phyloP scores from a whole-genome alignment of 352 stramenopile genomes.

The Stramenopiles sp. region DNA sequence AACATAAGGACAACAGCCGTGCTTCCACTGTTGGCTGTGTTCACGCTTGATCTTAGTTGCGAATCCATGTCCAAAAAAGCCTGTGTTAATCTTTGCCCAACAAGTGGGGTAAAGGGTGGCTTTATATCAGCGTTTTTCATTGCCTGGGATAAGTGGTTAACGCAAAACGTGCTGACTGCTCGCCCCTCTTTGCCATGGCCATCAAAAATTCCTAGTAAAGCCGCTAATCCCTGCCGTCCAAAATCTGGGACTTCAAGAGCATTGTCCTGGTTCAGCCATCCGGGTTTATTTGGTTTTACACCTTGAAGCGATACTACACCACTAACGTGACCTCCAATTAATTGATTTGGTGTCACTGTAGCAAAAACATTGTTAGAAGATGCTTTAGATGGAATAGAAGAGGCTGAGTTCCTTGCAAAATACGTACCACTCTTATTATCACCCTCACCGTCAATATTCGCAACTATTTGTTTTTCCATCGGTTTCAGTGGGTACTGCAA shows the following conservation, averaged over 20 bases:
- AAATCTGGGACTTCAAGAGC: background rate
- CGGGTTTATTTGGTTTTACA: background rate
- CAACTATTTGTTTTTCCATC: too few relatives aligned
- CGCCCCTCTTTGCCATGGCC: slow-evolving; percentile 85
- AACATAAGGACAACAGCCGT: slow-evolving; percentile 50
- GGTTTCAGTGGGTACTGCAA: too few relatives aligned
- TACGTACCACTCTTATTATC: too few relatives aligned
- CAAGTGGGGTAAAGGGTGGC: slow-evolving; percentile 30
- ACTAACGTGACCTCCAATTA: background rate
- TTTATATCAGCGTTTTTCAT: slow-evolving; percentile 53
- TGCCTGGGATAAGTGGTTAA: slow-evolving; percentile 57
- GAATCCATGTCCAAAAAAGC: slow-evolving; percentile 43
- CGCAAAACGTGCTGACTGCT: slow-evolving; percentile 62
- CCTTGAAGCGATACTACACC: background rate
- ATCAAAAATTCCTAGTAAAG: slow-evolving; percentile 80
- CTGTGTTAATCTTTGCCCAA: slow-evolving; percentile 34
- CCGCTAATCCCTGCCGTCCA: background rate
- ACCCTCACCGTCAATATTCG: too few relatives aligned
- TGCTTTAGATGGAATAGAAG: too few relatives aligned
- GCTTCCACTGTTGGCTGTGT: slow-evolving; percentile 73
- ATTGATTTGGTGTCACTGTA: background rate
- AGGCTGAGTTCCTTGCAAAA: too few relatives aligned
- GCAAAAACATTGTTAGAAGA: too few relatives aligned
- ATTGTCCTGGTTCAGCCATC: background rate
- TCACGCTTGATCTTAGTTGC: slow-evolving; percentile 60